Evolutionary conservation across 108 stramenopile genomes (phyloP).

Genomic region (Heterococcus sp.): DNA sequence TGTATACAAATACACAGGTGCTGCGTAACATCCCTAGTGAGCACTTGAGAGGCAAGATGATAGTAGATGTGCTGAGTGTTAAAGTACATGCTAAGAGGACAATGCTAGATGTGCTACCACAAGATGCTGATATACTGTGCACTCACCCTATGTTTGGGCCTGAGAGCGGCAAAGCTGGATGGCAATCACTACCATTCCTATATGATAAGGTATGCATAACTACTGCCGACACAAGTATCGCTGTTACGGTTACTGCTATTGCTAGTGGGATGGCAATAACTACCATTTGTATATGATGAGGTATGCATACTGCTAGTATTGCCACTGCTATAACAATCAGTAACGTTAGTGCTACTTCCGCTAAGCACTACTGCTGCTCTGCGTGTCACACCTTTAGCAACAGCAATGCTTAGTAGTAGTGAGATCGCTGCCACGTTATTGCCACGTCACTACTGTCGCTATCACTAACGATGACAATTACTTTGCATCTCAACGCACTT

Average conservation of each 20-base stretch:
- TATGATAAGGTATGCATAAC: conserved; percentile 72
- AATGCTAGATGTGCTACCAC: conserved; percentile 74
- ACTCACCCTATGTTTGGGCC: conserved; percentile 99
- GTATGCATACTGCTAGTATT: too few relatives aligned
- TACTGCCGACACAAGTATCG: not conserved
- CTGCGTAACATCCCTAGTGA: conserved; percentile 39
- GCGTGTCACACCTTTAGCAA: too few relatives aligned
- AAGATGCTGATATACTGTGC: conserved; percentile 82
- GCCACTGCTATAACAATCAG: too few relatives aligned
- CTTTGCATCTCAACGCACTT: too few relatives aligned
- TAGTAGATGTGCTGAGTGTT: conserved; percentile 81
- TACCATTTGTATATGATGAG: not conserved
- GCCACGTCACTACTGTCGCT: too few relatives aligned
- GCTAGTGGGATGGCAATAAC: not conserved
- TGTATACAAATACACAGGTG: too few relatives aligned
- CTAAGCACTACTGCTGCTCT: too few relatives aligned
- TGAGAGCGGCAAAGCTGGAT: conserved; percentile 78
- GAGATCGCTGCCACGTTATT: too few relatives aligned
- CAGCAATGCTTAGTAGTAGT: too few relatives aligned
- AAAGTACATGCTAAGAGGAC: conserved; percentile 87
- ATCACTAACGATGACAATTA: too few relatives aligned
- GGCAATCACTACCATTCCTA: conserved; percentile 90
- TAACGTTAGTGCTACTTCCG: too few relatives aligned
- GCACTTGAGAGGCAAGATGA: conserved; percentile 64
- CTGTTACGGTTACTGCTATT: not conserved